phyloP scores from a whole-genome alignment of 352 stramenopile genomes.

The Thalassiosira hispida region DNA sequence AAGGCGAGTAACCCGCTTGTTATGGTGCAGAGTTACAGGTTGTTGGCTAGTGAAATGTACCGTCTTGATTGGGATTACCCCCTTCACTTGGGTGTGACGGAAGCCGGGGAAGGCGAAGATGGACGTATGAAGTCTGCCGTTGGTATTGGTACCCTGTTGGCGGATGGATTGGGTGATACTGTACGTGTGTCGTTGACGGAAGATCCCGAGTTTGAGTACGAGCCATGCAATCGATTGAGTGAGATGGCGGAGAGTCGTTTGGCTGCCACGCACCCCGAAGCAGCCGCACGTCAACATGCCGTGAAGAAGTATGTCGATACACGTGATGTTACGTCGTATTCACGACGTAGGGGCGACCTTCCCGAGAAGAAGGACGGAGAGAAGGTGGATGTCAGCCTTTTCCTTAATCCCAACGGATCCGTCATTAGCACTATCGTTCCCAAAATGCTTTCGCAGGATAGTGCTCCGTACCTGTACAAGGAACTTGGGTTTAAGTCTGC shows the following conservation, averaged over 20 bases:
- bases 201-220: conserved; percentile 89
- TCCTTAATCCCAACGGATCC: conserved; percentile 85
- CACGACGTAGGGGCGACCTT: conserved; percentile 75
- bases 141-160: conserved; percentile 88
- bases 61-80: conserved; percentile 88
- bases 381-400: conserved; percentile 79
- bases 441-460: conserved; percentile 80
- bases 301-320: conserved; percentile 79
- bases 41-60: conserved; percentile 87
- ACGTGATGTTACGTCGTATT: conserved; percentile 80
- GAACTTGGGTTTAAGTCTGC: conserved; percentile 87
- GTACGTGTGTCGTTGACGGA: conserved; percentile 89
- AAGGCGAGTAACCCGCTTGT: conserved; percentile 89
- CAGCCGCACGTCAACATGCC: conserved; percentile 56
- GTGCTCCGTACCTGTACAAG: conserved; percentile 81
- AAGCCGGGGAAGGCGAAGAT: conserved; percentile 88
- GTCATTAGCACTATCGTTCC: conserved; percentile 80
- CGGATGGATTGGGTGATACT: conserved; percentile 89
- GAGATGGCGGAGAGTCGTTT: conserved; percentile 79
- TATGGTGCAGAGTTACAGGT: conserved; percentile 89
- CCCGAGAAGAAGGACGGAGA: conserved; percentile 82
- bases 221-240: conserved; percentile 85
- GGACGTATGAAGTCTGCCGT: conserved; percentile 89
- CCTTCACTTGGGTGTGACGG: conserved; percentile 88
- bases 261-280: conserved; percentile 59